These are phyloP conservation scores for Globisporangium canariense DNA, from an alignment of 352 stramenopile genomes.

Conservation along the genomic window DNA sequence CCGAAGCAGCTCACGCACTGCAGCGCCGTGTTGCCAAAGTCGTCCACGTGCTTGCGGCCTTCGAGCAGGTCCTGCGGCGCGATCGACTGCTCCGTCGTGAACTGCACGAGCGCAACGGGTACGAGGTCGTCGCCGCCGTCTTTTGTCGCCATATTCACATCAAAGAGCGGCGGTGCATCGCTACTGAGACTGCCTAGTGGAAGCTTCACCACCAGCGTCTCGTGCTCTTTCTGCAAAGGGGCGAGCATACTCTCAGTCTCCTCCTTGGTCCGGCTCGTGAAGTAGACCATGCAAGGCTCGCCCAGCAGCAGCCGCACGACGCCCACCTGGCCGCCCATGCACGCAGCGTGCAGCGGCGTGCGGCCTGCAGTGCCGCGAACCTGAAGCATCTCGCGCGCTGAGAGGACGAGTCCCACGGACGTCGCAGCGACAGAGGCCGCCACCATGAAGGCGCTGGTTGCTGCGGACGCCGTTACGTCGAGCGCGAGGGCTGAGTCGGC, in stretches of 20 bases:
- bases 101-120: slow-evolving; percentile 43
- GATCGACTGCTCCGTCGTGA: slow-evolving; percentile 37
- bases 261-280: slow-evolving; percentile 46
- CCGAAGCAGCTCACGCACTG: slow-evolving; percentile 80
- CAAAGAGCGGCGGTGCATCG: slow-evolving; percentile 23
- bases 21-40: slow-evolving; percentile 78
- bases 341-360: slow-evolving; percentile 63
- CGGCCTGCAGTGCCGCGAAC: slow-evolving; percentile 47
- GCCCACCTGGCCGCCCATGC: slow-evolving; percentile 57
- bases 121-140: slow-evolving; percentile 32
- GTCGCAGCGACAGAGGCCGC: neutral
- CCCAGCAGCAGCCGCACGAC: slow-evolving; percentile 66
- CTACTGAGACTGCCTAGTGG: neutral
- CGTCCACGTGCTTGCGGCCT: slow-evolving; percentile 46
- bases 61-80: slow-evolving; percentile 45
- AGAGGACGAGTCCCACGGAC: slow-evolving; percentile 2
- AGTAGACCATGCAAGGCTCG: slow-evolving; percentile 56
- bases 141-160: slow-evolving; percentile 47
- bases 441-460: neutral
- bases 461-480: neutral
- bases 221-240: slow-evolving; percentile 30
- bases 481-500: slow-evolving; percentile 2
- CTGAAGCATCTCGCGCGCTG: slow-evolving; percentile 25
- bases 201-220: neutral
- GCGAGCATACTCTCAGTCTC: slow-evolving; percentile 43